Percentiles rank a stretch among this genome's conserved stretches.
These are phyloP conservation scores for Angophora floribunda DNA, from an alignment of 345 rosid species.

Conservation along the genomic window DNA sequence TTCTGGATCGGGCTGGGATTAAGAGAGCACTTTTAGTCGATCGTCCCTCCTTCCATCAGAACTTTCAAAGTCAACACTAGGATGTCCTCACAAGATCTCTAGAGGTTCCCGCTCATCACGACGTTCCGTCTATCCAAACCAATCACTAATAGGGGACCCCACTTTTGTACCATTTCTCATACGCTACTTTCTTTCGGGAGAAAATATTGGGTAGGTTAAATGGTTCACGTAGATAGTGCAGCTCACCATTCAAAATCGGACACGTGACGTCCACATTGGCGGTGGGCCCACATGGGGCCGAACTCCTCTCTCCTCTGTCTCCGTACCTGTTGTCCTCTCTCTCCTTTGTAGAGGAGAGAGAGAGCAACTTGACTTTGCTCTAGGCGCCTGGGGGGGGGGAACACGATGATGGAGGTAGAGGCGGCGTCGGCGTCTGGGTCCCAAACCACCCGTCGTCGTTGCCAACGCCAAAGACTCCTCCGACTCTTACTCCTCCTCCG, in stretches of 20 bases:
- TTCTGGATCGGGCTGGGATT: background rate
- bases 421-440: background rate
- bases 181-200: background rate
- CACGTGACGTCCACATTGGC: too few species aligned
- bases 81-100: background rate
- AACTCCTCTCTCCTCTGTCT: too few species aligned
- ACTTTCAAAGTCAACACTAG: background rate
- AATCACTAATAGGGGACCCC: background rate
- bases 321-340: too few species aligned
- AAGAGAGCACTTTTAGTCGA: background rate
- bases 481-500: conserved; percentile 7
- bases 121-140: background rate
- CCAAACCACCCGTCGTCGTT: conserved; percentile 33
- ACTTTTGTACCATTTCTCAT: background rate
- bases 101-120: background rate
- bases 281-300: too few species aligned
- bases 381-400: too few species aligned
- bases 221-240: too few species aligned
- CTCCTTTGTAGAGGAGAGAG: too few species aligned
- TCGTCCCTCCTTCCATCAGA: background rate
- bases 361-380: too few species aligned
- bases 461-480: conserved; percentile 6
- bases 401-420: too few species aligned
- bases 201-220: too few species aligned
- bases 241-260: too few species aligned